These are phyloP conservation scores for Magnolia sinica DNA, from an alignment of 164 flowering plant species.

Conservation along the genomic window DNA sequence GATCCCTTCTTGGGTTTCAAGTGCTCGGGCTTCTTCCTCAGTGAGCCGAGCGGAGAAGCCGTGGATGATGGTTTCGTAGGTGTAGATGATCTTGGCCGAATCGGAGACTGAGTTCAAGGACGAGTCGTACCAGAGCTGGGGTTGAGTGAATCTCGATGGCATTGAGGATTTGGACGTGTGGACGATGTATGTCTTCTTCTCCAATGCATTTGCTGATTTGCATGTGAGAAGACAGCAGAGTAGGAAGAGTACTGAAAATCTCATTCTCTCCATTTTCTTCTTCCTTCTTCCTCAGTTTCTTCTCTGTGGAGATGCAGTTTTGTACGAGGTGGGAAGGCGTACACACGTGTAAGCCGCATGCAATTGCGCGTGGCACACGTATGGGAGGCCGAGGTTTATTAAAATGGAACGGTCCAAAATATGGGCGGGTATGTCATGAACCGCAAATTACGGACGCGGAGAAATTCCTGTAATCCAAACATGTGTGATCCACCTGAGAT, in stretches of 20 bases:
- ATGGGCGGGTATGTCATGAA: no score
- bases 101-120: conserved; percentile 56
- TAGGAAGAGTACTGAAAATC: neutral
- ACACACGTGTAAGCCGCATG: no score
- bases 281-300: neutral
- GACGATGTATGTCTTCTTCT: conserved; percentile 65
- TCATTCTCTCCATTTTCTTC: neutral
- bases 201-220: neutral
- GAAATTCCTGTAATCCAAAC: no score
- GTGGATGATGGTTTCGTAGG: conserved; percentile 58
- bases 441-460: no score
- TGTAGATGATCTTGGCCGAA: conserved; percentile 60
- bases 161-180: conserved; percentile 62
- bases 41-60: conserved; percentile 77
- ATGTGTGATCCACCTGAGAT: no score
- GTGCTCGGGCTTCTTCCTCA: conserved; percentile 40
- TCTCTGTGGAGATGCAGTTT: no score
- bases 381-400: no score
- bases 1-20: conserved; percentile 42
- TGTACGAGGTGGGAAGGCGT: no score
- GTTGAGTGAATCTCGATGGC: conserved; percentile 51
- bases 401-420: no score
- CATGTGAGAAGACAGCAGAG: neutral
- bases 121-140: conserved; percentile 63
- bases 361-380: no score